Base-by-base conservation (phyloP, 148 eudicot genomes). In the Arbutus unedo region DNA sequence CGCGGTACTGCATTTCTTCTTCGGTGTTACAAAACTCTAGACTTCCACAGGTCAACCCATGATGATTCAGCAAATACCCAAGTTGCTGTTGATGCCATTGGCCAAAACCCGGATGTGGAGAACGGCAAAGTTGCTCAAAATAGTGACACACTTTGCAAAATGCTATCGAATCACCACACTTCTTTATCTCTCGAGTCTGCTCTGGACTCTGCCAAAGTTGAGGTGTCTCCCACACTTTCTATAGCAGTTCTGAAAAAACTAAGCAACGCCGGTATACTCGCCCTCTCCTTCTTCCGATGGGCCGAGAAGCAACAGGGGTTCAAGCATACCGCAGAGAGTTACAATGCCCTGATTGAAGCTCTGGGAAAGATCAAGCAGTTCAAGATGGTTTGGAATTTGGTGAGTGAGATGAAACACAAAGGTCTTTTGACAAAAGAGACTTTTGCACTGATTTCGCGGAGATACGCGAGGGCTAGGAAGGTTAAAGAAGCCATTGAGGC, bases 361-460 rank as follows among this genome's bases (percentile, higher is more conserved):
- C 45, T 95, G 53, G 98, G 98, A 10, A 95, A 94, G 79, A 94
- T 93, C 41, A 95, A 92, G 82, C 98, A 93, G 85, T 95, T 91
- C 82, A 93, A 89, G 70, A 79, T 92, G 87, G 48, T 54, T 25
- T 77, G 94, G 96, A 81, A 53, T 11, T 77, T 93, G 62, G 91
- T 93, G 79, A 79, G 86, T 64, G 91, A 90, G 3, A 92, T 95
- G 98, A 93, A 87, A 56, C 80, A 60, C 11, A 89, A 87, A 77
- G 91, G 91, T 68, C 48, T 92, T 13, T 78, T 95, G 79, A 82
- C 81, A 0, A 93, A 91, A 74, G 91, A 89, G 79, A 91, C 98
- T 5, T 91, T 95, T 85, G 88, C 85, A 60, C 82, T 93, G 82
- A 90, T 95, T 62, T 85, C 89, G 19, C 85, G 98, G 50, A 81